Base-by-base conservation (phyloP, 2,329 filamentous ascomycete species). In the Neopestalotiopsis rosae region DNA sequence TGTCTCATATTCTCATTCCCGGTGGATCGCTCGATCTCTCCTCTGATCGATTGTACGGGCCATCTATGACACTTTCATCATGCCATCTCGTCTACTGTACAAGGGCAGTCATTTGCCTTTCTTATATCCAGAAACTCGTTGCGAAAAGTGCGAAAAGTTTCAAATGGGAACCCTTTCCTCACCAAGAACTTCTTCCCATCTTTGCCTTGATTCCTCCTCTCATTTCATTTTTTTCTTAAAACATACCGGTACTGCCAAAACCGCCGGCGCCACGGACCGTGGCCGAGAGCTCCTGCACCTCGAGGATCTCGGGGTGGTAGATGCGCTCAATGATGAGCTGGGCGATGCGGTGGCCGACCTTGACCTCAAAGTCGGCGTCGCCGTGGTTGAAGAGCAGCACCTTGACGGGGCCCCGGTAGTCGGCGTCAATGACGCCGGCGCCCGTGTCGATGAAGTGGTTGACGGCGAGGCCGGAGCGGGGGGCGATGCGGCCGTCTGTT, bases 381-480 rank as follows among this genome's bases (percentile, higher is more conserved):
- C 88, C 88, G 81, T 97, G 91, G 84, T 99, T 99, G 82, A 98
- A 98, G 66, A 99, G 89, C 73, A 99, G 87, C 32, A 99, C 92
- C 86, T 97, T 97, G 76, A 99, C 92, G 74, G 93, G 93, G 24
- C 96, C 96, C 45, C 96, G 89, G 85, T 99, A 99, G 82, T 99
- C 96, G 42, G 95, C 95, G 81, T 99, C 96, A 76, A 99, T 98
- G 72, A 99, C 96, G 67, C 96, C 96, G 0, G 96, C 96, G 71
- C 97, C 94, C 0, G 93, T 96, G 81, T 98, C 94, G 79, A 99
- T 98, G 83, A 95, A 96, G 84, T 98, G 90, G 85, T 99, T 99
- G 70, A 91, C 87, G 2, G 95, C 95, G 45, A 97, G 91, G 62
- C 94, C 94, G n/a, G 93, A 96, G 72, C 95, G 92, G 10, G 95